Percentiles rank a stretch among this genome's conserved stretches.
Conservation (phyloP, 768 basidiomycete genomes). For the Boletellus sp. region DNA sequence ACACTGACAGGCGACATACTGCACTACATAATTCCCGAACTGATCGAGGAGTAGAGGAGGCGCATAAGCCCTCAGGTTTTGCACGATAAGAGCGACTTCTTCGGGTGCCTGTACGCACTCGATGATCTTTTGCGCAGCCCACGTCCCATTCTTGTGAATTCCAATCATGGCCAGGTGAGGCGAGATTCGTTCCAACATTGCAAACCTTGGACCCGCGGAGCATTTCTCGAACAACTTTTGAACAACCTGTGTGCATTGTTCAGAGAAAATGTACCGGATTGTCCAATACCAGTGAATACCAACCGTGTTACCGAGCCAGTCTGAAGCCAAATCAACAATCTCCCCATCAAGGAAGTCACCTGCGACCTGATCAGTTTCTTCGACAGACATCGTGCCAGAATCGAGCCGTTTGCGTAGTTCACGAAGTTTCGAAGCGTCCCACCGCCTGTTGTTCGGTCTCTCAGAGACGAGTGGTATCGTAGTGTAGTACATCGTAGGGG, state of each 20-base stretch:
- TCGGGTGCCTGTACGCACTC: conserved; percentile 88
- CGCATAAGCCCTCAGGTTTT: conserved; percentile 84
- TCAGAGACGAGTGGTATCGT: conserved; percentile 90
- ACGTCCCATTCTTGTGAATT: conserved; percentile 99
- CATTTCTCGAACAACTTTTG: conserved; percentile 96
- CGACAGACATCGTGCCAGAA: conserved; percentile 75
- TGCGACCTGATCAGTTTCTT: conserved; percentile 89
- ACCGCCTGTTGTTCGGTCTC: conserved; percentile 77
- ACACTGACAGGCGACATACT: conserved; percentile 48
- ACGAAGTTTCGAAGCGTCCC: conserved; percentile 91
- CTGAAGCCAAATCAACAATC: conserved; percentile 91
- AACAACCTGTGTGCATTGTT: conserved; percentile 58
- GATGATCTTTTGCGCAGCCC: conserved; percentile 99
- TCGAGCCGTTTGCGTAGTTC: conserved; percentile 94
- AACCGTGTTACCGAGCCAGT: conserved; percentile 95
- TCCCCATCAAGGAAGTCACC: conserved; percentile 91
- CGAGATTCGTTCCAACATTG: conserved; percentile 90
- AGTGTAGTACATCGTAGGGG: conserved; percentile 94
- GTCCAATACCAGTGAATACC: conserved; percentile 10
- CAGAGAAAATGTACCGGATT: background rate
- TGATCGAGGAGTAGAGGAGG: conserved; percentile 94
- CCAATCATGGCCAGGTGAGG: conserved; percentile 97
- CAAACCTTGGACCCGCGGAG: conserved; percentile 69
- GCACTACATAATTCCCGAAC: conserved; percentile 90
- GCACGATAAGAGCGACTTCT: conserved; percentile 79